phyloP scores from a whole-genome alignment of 2,329 filamentous ascomycete species.

The Microsporum canis region DNA sequence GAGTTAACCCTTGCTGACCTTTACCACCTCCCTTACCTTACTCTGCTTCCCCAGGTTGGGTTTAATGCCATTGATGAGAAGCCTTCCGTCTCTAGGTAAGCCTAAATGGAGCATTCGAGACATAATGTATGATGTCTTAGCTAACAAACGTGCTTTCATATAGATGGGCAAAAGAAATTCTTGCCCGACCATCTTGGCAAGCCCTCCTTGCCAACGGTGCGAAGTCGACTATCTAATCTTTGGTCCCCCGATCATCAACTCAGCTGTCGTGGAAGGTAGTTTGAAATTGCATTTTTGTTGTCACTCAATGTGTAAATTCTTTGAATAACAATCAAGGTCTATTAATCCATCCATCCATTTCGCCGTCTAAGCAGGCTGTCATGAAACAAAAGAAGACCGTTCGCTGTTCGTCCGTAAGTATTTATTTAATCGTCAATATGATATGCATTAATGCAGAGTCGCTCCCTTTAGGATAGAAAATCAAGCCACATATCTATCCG shows the following conservation, averaged over 20 bases:
- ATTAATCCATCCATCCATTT: background rate
- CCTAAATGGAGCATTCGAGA: background rate
- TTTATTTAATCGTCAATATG: background rate
- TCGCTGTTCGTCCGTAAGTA: background rate
- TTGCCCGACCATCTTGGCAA: conserved; percentile 6
- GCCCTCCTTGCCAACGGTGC: conserved; percentile 3
- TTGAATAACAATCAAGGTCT: background rate
- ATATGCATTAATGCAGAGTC: background rate
- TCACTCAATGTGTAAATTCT: background rate
- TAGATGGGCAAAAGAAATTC: conserved; percentile 11
- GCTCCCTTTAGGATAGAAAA: background rate
- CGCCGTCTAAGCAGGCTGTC: background rate
- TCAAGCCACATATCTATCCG: background rate
- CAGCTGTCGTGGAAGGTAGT: no score
- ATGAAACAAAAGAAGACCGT: background rate
- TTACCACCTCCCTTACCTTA: conserved; percentile 8
- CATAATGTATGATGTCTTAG: background rate
- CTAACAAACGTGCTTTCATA: background rate
- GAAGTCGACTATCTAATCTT: conserved; percentile 2
- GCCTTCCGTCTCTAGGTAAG: conserved; percentile 10
- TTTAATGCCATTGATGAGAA: conserved; percentile 9
- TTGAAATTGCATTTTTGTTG: background rate
- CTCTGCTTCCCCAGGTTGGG: background rate
- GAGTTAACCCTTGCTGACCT: conserved; percentile 10
- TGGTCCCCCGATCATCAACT: background rate